Percentiles rank a stretch among this genome's conserved stretches.
Evolutionary conservation across 441 rosid species (phyloP).

Genomic region (Dalechampia spathulata): DNA sequence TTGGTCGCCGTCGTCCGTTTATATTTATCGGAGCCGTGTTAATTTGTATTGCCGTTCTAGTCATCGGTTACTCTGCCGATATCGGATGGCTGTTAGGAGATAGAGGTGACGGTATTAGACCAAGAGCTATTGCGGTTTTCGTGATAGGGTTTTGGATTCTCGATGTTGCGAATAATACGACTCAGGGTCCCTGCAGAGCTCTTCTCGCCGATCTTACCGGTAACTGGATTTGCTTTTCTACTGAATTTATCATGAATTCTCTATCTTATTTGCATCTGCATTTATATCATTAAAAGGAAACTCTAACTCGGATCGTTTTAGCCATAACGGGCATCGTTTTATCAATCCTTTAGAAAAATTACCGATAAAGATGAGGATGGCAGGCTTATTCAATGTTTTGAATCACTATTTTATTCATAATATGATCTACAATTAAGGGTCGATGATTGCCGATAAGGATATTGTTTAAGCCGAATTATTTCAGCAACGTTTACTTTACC

Average conservation of each 20-base stretch:
- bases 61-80: conserved; percentile 79
- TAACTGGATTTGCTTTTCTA: conserved; percentile 21
- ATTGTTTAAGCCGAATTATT: too few relatives aligned
- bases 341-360: too few relatives aligned
- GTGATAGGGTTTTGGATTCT: conserved; percentile 94
- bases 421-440: too few relatives aligned
- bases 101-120: conserved; percentile 33
- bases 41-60: conserved; percentile 53
- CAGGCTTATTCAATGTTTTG: too few relatives aligned
- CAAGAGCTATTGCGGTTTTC: conserved; percentile 67
- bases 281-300: neutral
- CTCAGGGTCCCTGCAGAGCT: conserved; percentile 97
- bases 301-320: too few relatives aligned
- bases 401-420: too few relatives aligned
- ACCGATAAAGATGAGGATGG: too few relatives aligned
- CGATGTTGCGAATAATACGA: conserved; percentile 84
- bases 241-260: neutral
- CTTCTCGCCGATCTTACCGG: conserved; percentile 95
- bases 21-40: conserved; percentile 51
- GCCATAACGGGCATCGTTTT: too few relatives aligned
- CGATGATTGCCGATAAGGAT: too few relatives aligned
- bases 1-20: conserved; percentile 95
- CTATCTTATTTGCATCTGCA: too few relatives aligned
- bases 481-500: conserved; percentile 8
- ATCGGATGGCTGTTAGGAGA: conserved; percentile 90